Conservation (phyloP, 345 rosid genomes). For the Carallia brachiata region DNA sequence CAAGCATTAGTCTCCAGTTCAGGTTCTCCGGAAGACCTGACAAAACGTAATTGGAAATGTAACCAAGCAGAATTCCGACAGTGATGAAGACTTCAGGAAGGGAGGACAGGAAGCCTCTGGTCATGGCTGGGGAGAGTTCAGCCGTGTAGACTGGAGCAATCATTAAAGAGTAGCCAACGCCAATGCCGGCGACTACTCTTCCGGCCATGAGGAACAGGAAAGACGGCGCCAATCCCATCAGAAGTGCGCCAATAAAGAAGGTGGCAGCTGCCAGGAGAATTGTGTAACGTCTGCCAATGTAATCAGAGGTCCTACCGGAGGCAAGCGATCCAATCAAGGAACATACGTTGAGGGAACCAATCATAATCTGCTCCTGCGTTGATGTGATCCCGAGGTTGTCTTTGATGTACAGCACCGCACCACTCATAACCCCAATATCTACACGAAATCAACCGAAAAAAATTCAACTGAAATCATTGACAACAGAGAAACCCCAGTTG, state of each 20-base stretch:
- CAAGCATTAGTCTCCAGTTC: constrained; percentile 70
- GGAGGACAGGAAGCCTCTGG: constrained; percentile 62
- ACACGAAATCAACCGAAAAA: constrained; percentile 8
- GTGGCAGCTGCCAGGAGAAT: constrained; percentile 60
- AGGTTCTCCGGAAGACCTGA: constrained; percentile 46
- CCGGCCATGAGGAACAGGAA: constrained; percentile 55
- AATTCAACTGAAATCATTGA: too few relatives aligned
- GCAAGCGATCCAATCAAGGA: constrained; percentile 62
- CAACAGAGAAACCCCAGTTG: not conserved
- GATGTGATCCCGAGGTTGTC: constrained; percentile 48
- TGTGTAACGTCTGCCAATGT: constrained; percentile 64
- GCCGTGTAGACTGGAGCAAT: constrained; percentile 59
- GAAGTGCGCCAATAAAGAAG: constrained; percentile 54
- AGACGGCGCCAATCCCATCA: constrained; percentile 67
- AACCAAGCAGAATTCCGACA: constrained; percentile 63
- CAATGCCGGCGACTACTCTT: constrained; percentile 63
- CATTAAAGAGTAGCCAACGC: constrained; percentile 70
- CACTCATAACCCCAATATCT: constrained; percentile 77
- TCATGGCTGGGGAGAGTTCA: constrained; percentile 57
- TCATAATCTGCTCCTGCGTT: constrained; percentile 54
- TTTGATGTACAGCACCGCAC: constrained; percentile 50
- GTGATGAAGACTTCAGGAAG: constrained; percentile 69
- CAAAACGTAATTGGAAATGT: constrained; percentile 51
- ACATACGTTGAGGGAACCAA: constrained; percentile 56
- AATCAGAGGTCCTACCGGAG: constrained; percentile 64